These are phyloP conservation scores for Croton laevigatus DNA, from an alignment of 441 rosid genomes.

Conservation along the genomic window DNA sequence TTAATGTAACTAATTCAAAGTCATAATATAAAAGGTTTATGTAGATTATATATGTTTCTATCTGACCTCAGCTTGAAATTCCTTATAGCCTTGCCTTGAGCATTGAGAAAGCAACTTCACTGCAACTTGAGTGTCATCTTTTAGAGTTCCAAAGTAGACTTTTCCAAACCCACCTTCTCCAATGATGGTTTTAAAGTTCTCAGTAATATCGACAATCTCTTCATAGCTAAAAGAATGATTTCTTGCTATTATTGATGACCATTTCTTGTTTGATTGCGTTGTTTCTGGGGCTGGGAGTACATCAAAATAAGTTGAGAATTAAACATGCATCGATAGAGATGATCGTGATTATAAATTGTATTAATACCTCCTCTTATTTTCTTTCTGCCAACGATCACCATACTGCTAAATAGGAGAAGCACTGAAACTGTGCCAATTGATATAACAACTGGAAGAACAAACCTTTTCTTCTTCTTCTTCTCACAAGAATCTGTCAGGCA, in stretches of 20 bases:
- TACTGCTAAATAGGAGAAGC: neutral
- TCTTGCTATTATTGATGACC: slow-evolving; percentile 15
- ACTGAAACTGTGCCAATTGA: neutral
- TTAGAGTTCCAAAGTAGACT: slow-evolving; percentile 35
- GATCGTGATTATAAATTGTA: neutral
- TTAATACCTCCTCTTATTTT: neutral
- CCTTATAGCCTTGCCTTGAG: slow-evolving; percentile 45
- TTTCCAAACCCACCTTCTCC: slow-evolving; percentile 51
- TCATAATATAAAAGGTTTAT: neutral
- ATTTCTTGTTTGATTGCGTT: too few relatives aligned
- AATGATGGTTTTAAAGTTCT: slow-evolving; percentile 29
- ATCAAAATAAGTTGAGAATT: too few relatives aligned
- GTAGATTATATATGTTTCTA: neutral
- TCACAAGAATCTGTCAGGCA: neutral
- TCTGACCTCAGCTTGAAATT: slow-evolving; percentile 45
- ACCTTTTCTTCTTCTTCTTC: neutral
- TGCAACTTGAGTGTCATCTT: slow-evolving; percentile 37
- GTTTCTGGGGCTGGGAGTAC: neutral
- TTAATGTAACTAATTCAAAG: neutral
- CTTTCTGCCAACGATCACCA: neutral
- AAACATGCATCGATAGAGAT: neutral
- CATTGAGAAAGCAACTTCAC: slow-evolving; percentile 39
- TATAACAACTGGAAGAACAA: neutral
- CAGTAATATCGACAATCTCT: slow-evolving; percentile 35
- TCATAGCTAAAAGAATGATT: too few relatives aligned